These are phyloP conservation scores for Pouteria glomerata DNA, from an alignment of 148 eudicot species.

Conservation along the genomic window DNA sequence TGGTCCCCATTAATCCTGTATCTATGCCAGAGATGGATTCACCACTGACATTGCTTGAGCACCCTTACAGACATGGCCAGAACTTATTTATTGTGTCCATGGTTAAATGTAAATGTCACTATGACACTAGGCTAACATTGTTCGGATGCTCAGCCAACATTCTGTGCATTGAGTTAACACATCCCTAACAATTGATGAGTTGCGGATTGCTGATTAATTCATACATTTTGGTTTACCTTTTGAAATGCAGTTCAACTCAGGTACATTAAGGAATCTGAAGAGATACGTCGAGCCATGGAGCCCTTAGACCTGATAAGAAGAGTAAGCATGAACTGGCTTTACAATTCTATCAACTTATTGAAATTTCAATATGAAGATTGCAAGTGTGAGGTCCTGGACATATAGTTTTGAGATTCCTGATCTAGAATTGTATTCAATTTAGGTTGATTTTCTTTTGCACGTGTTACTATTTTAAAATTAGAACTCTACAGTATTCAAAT, in stretches of 20 bases:
- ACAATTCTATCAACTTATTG: constrained; percentile 1
- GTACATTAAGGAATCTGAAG: constrained; percentile 64
- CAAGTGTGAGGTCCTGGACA: not conserved
- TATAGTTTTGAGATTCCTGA: not conserved
- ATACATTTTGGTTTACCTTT: not conserved
- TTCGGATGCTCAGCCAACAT: too few species aligned
- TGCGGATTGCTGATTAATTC: not conserved
- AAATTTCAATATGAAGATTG: not conserved
- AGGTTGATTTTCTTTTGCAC: not conserved
- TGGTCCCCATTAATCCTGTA: too few species aligned
- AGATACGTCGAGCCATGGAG: constrained; percentile 59
- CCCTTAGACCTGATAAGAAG: constrained; percentile 68
- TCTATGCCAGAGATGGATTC: too few species aligned
- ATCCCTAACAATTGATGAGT: not conserved
- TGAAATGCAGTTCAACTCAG: constrained; percentile 39
- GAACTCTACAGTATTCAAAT: not conserved
- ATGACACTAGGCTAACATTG: too few species aligned
- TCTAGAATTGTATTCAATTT: not conserved
- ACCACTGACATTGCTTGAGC: too few species aligned
- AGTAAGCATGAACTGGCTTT: constrained; percentile 33
- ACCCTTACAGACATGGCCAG: too few species aligned
- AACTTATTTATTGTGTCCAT: too few species aligned
- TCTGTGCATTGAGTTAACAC: too few species aligned
- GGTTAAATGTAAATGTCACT: too few species aligned
- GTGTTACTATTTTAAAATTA: not conserved